Percentiles rank a stretch among this genome's conserved stretches.
Conservation (phyloP, 192 early-diverging fungal species). For the Geranomyces variabilis region DNA sequence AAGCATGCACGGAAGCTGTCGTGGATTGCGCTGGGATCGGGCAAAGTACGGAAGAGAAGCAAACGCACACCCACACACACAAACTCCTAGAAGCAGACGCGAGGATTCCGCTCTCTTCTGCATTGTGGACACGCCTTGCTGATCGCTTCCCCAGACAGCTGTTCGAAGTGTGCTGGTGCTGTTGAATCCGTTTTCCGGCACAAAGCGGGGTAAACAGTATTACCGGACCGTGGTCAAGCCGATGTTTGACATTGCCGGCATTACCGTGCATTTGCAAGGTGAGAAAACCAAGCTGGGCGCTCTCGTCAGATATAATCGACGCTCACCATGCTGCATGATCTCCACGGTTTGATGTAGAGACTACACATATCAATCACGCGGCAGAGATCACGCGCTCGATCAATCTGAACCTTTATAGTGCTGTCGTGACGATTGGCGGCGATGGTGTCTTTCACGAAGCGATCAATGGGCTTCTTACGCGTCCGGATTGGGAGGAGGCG, state of each 20-base stretch:
- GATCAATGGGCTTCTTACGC: constrained; percentile 75
- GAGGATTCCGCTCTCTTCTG: no score
- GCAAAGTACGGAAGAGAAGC: constrained; percentile 12
- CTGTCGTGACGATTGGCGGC: constrained; percentile 71
- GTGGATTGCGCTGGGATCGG: neutral
- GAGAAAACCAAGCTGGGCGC: no score
- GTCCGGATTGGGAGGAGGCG: constrained; percentile 65
- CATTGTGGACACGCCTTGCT: no score
- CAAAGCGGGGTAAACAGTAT: constrained; percentile 61
- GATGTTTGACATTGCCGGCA: constrained; percentile 65
- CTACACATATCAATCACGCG: constrained; percentile 62
- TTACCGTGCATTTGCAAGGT: constrained; percentile 39
- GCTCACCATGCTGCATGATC: no score
- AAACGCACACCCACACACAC: constrained; percentile 5
- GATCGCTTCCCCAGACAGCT: constrained; percentile 3
- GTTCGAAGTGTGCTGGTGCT: constrained; percentile 52
- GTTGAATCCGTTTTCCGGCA: constrained; percentile 77
- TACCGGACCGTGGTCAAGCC: constrained; percentile 61
- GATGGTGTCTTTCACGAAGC: constrained; percentile 84
- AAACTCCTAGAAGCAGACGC: neutral
- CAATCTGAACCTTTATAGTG: constrained; percentile 58
- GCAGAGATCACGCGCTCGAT: constrained; percentile 63
- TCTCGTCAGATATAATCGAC: neutral
- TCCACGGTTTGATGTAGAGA: no score
- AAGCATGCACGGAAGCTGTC: constrained; percentile 20